Evolutionary conservation across 169 alveolate species (phyloP), one percentile per base, ranked within the genome.

Genomic region (Miamiensis avidus): DNA sequence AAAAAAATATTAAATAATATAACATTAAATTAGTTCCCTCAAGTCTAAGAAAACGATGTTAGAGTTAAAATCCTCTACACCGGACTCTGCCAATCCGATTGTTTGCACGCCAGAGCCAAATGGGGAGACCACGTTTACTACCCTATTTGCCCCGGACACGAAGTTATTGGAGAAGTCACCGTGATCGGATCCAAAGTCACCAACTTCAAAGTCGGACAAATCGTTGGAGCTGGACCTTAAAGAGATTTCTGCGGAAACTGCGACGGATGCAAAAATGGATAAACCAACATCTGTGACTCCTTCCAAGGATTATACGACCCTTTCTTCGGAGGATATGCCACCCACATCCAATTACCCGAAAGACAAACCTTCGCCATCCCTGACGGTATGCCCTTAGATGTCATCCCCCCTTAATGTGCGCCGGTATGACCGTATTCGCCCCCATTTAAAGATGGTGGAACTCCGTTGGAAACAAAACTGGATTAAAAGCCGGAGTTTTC

Each of bases 341-440:
- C 95, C 28, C 93, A 88, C 82, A 89, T 91, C 28, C 92, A 93
- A 74, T 91, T 92, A 11, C 89, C 91, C 29, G 95, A 82, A 65
- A 90, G 87, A 65, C 91, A 84, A 89, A 90, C 93, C 73, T 91
- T 90, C 81, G 81, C 83, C 31, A 78, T 96, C 73, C 97, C 98
- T 1, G 96, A 90, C 29, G 88, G 88, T 31, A 83, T 92, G 75
- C 84, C 89, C 34, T 49, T 87, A 31, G 90, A 88, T 1, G 75
- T 84, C 73, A 93, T 91, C 0, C 98, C 29, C 98, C 98, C n/a
- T 87, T 95, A 27, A 91, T 94, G 1, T 96, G 98, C 84, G 98
- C 98, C 27, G 98, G 98, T 0, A 91, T 94, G 69, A 95, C 98
- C 0, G 91, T 90, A 1, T 96, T 82, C 89, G 87, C 93, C 69